These are phyloP conservation scores for Entonaema liquescens DNA, from an alignment of 495 filamentous ascomycete species.

Conservation along the genomic window DNA sequence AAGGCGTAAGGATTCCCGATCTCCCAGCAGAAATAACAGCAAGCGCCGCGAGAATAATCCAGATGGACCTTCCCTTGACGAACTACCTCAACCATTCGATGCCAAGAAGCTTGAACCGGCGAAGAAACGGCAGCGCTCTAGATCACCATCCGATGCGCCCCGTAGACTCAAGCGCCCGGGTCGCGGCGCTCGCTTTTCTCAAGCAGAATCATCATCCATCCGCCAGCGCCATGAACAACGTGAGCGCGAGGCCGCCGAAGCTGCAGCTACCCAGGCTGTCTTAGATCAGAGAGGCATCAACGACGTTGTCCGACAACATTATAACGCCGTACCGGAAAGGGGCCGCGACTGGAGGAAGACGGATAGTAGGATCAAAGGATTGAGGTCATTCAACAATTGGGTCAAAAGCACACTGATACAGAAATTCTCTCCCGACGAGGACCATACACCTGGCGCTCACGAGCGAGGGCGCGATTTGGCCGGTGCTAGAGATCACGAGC, in stretches of 20 bases:
- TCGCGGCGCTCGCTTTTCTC: conserved; percentile 77
- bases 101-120: conserved; percentile 63
- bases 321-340: conserved; percentile 93
- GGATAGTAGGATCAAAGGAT: conserved; percentile 89
- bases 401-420: conserved; percentile 96
- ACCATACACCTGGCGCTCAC: conserved; percentile 60
- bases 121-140: conserved; percentile 58
- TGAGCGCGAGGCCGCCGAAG: conserved; percentile 66
- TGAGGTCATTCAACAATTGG: conserved; percentile 98
- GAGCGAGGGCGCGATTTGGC: conserved; percentile 61
- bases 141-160: conserved; percentile 57
- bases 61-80: conserved; percentile 44
- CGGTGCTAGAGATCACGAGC: conserved; percentile 57
- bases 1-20: conserved; percentile 40
- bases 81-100: conserved; percentile 64
- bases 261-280: conserved; percentile 53
- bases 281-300: conserved; percentile 66
- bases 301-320: conserved; percentile 89
- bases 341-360: conserved; percentile 95
- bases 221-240: conserved; percentile 71
- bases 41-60: conserved; percentile 26
- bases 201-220: conserved; percentile 73
- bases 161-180: conserved; percentile 89
- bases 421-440: conserved; percentile 90
- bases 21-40: conserved; percentile 19